Evolutionary conservation across 1,284 basidiomycete genomes (phyloP).

Genomic region (Trichosporon sp.): DNA sequence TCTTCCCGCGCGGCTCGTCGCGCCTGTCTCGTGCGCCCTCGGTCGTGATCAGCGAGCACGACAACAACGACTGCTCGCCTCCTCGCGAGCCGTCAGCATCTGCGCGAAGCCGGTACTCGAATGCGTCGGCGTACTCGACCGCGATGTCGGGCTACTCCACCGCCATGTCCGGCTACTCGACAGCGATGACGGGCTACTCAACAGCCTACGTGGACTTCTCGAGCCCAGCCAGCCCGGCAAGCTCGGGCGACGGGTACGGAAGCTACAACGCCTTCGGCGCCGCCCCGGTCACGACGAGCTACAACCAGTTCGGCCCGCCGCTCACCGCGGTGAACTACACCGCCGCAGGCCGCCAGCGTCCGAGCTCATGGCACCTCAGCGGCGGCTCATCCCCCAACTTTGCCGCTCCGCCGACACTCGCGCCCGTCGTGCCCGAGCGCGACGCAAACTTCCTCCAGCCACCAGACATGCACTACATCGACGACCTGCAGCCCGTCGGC

Average conservation of each 20-base stretch:
- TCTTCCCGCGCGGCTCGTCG: not conserved
- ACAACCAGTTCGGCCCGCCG: not conserved
- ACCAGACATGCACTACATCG: not conserved
- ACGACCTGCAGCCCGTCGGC: not conserved
- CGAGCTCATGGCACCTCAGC: not conserved
- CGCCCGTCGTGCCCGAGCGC: not conserved
- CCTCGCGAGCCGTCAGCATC: not conserved
- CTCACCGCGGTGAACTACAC: not conserved
- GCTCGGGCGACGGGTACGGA: not conserved
- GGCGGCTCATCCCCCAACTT: not conserved
- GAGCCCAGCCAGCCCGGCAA: not conserved
- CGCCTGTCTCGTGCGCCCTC: not conserved
- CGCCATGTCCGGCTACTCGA: not conserved
- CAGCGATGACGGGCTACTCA: not conserved
- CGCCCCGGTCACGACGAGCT: not conserved
- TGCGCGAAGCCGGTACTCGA: not conserved
- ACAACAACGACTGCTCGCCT: not conserved
- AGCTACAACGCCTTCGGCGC: not conserved
- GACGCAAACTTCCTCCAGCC: not conserved
- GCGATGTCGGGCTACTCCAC: not conserved
- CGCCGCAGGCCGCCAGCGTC: not conserved
- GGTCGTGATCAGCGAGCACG: not conserved
- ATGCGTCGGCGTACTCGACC: not conserved
- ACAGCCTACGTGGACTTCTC: not conserved
- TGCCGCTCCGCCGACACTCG: not conserved